A percentile compares a stretch with the other conserved stretches of the same genome.
phyloP scores from a whole-genome alignment of 2,329 filamentous ascomycete species.

The Phaeophleospora eucalypticola region DNA sequence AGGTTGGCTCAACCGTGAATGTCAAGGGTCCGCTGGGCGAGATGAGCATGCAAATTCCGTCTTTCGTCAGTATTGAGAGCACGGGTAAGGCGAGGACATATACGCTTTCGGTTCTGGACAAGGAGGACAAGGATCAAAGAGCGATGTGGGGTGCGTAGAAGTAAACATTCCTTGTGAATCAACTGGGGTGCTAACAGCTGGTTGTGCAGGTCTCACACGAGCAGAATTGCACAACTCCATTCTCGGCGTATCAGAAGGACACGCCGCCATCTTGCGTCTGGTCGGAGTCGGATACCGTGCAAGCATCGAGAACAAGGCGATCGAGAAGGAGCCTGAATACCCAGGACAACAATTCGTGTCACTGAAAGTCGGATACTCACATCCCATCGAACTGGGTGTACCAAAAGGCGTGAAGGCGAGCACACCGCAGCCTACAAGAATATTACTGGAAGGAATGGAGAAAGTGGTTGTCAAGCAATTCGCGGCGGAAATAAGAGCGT shows the following conservation, averaged over 20 bases:
- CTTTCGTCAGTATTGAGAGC: conserved; percentile 68
- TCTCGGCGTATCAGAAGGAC: conserved; percentile 90
- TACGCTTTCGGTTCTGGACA: conserved; percentile 66
- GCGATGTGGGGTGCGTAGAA: conserved; percentile 99
- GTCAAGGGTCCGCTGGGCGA: conserved; percentile 79
- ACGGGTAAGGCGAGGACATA: conserved; percentile 62
- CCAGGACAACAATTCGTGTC: conserved; percentile 84
- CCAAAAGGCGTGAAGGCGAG: conserved; percentile 79
- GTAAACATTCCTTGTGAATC: too few relatives aligned
- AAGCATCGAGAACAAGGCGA: conserved; percentile 71
- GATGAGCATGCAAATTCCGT: conserved; percentile 72
- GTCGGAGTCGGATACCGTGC: conserved; percentile 96
- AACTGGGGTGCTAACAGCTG: too few relatives aligned
- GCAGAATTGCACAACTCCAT: conserved; percentile 88
- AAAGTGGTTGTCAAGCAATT: conserved; percentile 86
- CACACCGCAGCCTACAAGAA: conserved; percentile 83
- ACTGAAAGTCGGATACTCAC: conserved; percentile 93
- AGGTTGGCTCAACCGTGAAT: conserved; percentile 64
- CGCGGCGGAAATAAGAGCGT: conserved; percentile 79
- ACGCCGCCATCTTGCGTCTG: conserved; percentile 85
- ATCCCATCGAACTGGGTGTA: conserved; percentile 85
- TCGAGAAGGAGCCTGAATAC: conserved; percentile 62
- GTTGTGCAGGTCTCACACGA: conserved; percentile 72
- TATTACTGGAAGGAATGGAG: conserved; percentile 82
- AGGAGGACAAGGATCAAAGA: conserved; percentile 67